Evolutionary conservation across 2,329 filamentous ascomycete species (phyloP), one percentile per base, ranked within the genome.

Genomic region (Fusarium chaquense): DNA sequence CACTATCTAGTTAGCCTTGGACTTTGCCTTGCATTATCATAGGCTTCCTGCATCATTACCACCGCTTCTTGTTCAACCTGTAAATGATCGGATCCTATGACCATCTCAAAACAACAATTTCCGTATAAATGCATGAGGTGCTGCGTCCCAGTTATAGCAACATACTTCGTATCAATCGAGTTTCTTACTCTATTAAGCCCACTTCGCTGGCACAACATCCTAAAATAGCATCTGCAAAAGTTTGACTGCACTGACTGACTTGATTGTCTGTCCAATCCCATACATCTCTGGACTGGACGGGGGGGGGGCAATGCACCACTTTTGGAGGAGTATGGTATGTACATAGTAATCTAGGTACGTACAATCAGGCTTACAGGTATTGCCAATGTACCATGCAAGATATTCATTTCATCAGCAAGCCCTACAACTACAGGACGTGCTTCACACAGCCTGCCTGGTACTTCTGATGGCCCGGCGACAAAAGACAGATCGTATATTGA

Each of bases 141-240:
- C 20, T 47, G 26, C 18, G 41, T 24, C n/a, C 28, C 35, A 16
- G 32, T 22, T 33, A 50, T 35, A 44, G n/a, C n/a, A 22, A 26
- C 18, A 30, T 26, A 10, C 36, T 20, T 40, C n/a, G 36, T 32
- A 15, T 20, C 5, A 26, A 46, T 32, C 28, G n/a, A n/a, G 9
- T 38, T 36, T 32, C 20, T 30, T 58, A 53, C 52, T 35, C 30
- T 44, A 18, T 46, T 50, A 58, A 56, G 45, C 58, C 63, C 67
- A 44, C 45, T 73, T 69, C 63, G 69, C 24, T 75, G 72, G 69
- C 72, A 71, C 56, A 58, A 30, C 58, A 54, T 57, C 66, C 47
- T 59, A 74, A 73, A 74, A 74, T 74, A 74, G 72, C 53, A 69
- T 57, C 43, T 66, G 58, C 53, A 62, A 54, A 68, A 58, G 63